Evolutionary conservation across 805 yeast species (phyloP).

Genomic region (Sugiyamaella smithiae): DNA sequence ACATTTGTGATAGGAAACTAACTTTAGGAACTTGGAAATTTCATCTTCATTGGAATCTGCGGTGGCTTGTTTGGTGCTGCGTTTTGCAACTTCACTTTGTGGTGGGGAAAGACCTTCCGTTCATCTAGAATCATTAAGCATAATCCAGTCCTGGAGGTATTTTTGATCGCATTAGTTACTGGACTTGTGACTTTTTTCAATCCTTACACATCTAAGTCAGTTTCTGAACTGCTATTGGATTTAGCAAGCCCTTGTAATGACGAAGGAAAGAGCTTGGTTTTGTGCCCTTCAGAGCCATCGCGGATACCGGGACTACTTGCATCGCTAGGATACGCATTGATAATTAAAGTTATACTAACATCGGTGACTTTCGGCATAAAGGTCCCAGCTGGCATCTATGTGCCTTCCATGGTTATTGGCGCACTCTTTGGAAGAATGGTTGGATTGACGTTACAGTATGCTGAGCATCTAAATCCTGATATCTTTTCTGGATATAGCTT

Average conservation of each 20-base stretch:
- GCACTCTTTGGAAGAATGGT: conserved; percentile 55
- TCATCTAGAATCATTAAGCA: conserved; percentile 33
- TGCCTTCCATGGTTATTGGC: conserved; percentile 63
- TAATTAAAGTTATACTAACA: conserved; percentile 46
- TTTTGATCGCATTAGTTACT: conserved; percentile 44
- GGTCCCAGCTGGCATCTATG: conserved; percentile 59
- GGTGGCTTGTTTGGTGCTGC: conserved; percentile 56
- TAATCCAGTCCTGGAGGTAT: conserved; percentile 46
- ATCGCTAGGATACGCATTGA: conserved; percentile 41
- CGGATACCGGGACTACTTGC: conserved; percentile 36
- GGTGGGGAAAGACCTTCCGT: conserved; percentile 45
- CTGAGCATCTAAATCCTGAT: conserved; percentile 32
- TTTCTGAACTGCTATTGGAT: conserved; percentile 48
- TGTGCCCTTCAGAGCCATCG: conserved; percentile 31
- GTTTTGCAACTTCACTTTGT: conserved; percentile 44
- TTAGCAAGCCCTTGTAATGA: conserved; percentile 49
- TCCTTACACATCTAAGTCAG: conserved; percentile 47
- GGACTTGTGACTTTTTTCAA: conserved; percentile 48
- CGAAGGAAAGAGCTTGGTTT: conserved; percentile 11
- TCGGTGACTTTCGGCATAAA: conserved; percentile 56
- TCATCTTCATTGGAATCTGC: conserved; percentile 46
- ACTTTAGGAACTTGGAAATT: conserved; percentile 41
- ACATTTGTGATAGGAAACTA: background rate
- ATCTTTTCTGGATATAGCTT: conserved; percentile 6
- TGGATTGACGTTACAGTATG: conserved; percentile 44